These are phyloP conservation scores for Cyberlindnera nakhonratchasimensis DNA, from an alignment of 805 yeast genomes.

Conservation along the genomic window DNA sequence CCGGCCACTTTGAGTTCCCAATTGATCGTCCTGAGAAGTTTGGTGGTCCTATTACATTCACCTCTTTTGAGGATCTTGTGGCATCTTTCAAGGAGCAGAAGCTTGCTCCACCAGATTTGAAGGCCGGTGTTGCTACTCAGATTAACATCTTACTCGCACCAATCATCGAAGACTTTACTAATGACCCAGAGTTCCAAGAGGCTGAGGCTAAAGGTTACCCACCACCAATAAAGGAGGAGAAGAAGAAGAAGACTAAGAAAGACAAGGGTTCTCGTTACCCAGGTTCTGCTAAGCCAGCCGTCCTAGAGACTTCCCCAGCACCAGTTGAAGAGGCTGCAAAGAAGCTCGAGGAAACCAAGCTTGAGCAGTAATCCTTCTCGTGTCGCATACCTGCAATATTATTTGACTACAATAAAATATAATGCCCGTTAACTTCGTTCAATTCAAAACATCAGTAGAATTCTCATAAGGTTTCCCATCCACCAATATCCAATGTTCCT, in stretches of 20 bases:
- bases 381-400: background rate
- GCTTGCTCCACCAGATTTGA: constrained; percentile 90
- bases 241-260: constrained; percentile 73
- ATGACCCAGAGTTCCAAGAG: constrained; percentile 67
- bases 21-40: constrained; percentile 94
- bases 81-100: constrained; percentile 68
- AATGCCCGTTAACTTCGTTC: background rate
- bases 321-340: constrained; percentile 34
- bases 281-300: constrained; percentile 44
- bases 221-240: constrained; percentile 54
- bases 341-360: constrained; percentile 36
- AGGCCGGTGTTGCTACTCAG: constrained; percentile 84
- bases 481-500: constrained; percentile 79
- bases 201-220: constrained; percentile 84
- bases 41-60: constrained; percentile 86
- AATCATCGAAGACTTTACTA: constrained; percentile 63
- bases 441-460: background rate
- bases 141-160: constrained; percentile 82
- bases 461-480: constrained; percentile 82
- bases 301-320: constrained; percentile 24
- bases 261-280: constrained; percentile 91
- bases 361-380: constrained; percentile 7
- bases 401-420: background rate
- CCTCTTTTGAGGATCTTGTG: constrained; percentile 63
- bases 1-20: constrained; percentile 58